Evolutionary conservation across 495 filamentous ascomycete genomes (phyloP).

Genomic region (Cercophora samala): DNA sequence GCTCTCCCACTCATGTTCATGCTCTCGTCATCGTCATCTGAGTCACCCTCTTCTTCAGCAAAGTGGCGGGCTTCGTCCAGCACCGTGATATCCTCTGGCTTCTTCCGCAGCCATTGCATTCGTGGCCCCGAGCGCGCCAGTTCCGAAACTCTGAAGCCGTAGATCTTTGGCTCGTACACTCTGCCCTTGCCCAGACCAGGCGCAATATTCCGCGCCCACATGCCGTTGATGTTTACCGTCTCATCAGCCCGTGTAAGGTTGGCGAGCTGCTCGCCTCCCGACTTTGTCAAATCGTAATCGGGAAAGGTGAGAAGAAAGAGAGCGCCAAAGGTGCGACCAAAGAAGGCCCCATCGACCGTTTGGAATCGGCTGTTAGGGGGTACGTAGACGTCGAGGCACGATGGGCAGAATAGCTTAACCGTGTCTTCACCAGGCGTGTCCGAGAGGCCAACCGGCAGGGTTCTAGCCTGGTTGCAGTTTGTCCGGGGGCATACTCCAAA

Average conservation of each 20-base stretch:
- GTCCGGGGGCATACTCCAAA: conserved; percentile 92
- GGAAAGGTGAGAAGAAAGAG: conserved; percentile 99
- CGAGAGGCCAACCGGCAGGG: conserved; percentile 86
- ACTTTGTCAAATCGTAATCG: conserved; percentile 74
- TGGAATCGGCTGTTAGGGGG: conserved; percentile 97
- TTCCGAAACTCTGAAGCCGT: conserved; percentile 92
- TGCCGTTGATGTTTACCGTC: conserved; percentile 70
- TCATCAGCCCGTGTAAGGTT: conserved; percentile 44
- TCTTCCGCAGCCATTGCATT: conserved; percentile 93
- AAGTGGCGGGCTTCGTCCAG: conserved; percentile 73
- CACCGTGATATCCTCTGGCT: conserved; percentile 72
- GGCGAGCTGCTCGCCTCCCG: conserved; percentile 43
- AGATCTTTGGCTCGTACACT: conserved; percentile 93
- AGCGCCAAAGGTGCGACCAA: conserved; percentile 87
- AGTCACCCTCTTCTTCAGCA: conserved; percentile 46
- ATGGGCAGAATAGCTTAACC: conserved; percentile 96
- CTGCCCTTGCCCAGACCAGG: conserved; percentile 78
- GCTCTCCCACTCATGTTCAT: conserved; percentile 36
- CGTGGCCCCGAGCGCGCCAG: conserved; percentile 79
- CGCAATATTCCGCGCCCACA: conserved; percentile 75
- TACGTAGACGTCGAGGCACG: conserved; percentile 94
- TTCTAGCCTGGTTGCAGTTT: conserved; percentile 79
- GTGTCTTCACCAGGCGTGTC: conserved; percentile 96
- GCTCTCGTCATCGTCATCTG: conserved; percentile 47
- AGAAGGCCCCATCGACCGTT: conserved; percentile 97